Conservation (phyloP, 306 rosid genomes). For the Rubus parviflorus region DNA sequence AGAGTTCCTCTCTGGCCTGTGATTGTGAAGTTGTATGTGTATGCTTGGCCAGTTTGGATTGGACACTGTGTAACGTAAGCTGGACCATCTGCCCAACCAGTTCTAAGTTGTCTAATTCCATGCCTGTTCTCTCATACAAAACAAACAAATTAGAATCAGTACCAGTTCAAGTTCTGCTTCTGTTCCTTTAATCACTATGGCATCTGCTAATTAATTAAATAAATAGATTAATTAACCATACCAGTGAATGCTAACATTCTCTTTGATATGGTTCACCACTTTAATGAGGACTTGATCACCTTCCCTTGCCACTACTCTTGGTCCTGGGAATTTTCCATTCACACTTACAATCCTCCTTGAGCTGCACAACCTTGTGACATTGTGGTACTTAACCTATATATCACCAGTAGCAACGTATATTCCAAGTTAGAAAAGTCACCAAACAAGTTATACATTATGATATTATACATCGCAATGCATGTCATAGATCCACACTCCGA, state of each 20-base stretch:
- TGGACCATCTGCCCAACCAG: constrained; percentile 87
- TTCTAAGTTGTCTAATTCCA: constrained; percentile 62
- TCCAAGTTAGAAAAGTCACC: not conserved
- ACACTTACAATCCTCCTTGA: constrained; percentile 65
- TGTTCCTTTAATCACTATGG: not conserved
- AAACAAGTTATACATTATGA: not conserved
- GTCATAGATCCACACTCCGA: not conserved
- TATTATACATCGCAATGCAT: not conserved
- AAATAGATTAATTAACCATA: constrained; percentile 18
- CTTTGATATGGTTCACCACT: constrained; percentile 59
- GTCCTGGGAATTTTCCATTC: constrained; percentile 75
- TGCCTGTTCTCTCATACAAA: constrained; percentile 50
- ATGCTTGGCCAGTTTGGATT: constrained; percentile 60
- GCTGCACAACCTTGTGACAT: constrained; percentile 63
- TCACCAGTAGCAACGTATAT: not conserved
- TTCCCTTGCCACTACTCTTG: constrained; percentile 69
- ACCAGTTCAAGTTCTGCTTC: not conserved
- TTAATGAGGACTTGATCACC: constrained; percentile 67
- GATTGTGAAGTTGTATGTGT: constrained; percentile 70
- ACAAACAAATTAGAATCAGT: not conserved
- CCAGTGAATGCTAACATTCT: constrained; percentile 83
- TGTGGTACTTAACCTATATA: constrained; percentile 52
- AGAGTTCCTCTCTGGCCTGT: constrained; percentile 79
- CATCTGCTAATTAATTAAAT: not conserved
- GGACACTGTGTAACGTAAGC: constrained; percentile 90